Percentiles rank a stretch among this genome's conserved stretches.
Conservation (phyloP, 305 asterid species). For the Solanum hybrid region DNA sequence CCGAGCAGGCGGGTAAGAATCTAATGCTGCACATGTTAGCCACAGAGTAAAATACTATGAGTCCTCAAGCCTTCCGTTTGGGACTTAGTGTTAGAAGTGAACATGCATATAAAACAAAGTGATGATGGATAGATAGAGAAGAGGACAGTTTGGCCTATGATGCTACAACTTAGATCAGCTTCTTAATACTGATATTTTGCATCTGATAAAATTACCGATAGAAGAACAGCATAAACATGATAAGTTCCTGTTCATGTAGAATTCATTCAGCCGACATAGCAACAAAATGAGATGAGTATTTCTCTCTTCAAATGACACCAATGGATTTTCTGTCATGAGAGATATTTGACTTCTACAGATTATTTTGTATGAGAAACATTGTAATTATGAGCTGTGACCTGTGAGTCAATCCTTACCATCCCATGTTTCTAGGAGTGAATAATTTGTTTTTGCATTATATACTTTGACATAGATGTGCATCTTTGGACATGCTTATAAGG, state of each 20-base stretch:
- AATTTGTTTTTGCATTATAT: neutral
- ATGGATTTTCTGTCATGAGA: neutral
- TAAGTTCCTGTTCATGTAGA: neutral
- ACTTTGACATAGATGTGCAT: neutral
- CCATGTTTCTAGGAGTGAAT: neutral
- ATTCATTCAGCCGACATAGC: neutral
- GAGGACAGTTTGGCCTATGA: neutral
- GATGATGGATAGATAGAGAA: neutral
- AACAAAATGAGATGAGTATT: neutral
- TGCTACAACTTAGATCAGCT: neutral
- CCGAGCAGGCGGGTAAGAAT: constrained; percentile 87
- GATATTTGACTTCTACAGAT: neutral
- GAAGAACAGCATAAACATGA: neutral
- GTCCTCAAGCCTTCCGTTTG: neutral
- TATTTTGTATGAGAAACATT: neutral
- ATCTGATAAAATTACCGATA: neutral
- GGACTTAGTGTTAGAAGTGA: neutral
- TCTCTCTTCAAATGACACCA: neutral
- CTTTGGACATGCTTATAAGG: neutral
- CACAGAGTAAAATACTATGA: neutral
- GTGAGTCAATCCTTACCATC: neutral
- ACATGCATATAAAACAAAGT: neutral
- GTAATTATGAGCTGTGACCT: neutral
- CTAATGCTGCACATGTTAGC: constrained; percentile 3
- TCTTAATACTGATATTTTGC: neutral